Base-by-base conservation (phyloP, 495 filamentous ascomycete species). In the Poronia punctata region DNA sequence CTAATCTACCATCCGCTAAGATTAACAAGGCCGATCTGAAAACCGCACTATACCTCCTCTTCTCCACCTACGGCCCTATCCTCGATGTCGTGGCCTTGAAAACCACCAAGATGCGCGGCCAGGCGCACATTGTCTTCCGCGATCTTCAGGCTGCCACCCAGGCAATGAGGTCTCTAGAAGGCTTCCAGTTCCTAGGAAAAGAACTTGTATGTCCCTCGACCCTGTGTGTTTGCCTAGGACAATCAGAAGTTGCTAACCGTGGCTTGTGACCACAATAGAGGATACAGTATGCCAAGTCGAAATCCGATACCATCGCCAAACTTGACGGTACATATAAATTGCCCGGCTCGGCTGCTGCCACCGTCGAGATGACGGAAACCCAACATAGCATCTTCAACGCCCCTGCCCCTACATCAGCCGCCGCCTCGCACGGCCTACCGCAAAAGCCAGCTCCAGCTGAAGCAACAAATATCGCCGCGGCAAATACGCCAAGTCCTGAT, bases 1-100 rank as follows among this genome's bases (percentile, higher is more conserved):
- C 73, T 26, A 95, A 95, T 52, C 74, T 99, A 8, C 78, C 84
- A 1, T 76, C 74, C 8, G 75, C 83, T 42, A 95, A 93, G 65
- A 75, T 96, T 37, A 79, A 76, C 42, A 99, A 97, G 62, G 65
- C 73, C 17, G 87, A 95, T 55, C 68, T 97, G 9, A 76, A 84
- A 29, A 80, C 83, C 7, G 79, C 80, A 9, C 78, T 99, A 6
- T 97, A 97, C 65, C 86, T 84, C 50, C 78, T 97, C 11, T 99
- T 97, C 55, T 83, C 85, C 8, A 95, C 88, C 20, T 90, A 96
- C 59, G 93, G 93, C 15, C 79, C 86, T 7, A 84, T 99, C 10
- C 76, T 99, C 34, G 92, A 97, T 56, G 80, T 99, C n/a, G 84
- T 94, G 22, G 83, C 86, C 22, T 70, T 95, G 53, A 88, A 86